Percentiles rank a stretch among this genome's conserved stretches.
phyloP scores from a whole-genome alignment of 2,329 filamentous ascomycete genomes.

The Xenoacremonium recifei region DNA sequence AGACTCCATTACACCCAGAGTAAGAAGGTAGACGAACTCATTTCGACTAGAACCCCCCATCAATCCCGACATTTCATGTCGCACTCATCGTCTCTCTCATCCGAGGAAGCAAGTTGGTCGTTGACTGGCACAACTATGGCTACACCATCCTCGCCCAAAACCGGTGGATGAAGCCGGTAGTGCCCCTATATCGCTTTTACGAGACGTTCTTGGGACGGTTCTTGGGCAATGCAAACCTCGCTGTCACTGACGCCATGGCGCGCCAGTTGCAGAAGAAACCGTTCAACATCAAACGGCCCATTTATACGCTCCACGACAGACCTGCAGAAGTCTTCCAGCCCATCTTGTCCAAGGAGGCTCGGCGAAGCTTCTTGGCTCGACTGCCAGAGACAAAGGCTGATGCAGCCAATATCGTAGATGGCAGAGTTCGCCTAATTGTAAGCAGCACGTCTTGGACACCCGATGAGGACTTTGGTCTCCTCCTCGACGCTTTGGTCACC shows the following conservation, averaged over 20 bases:
- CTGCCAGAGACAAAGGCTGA: constrained; percentile 64
- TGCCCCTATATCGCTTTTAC: constrained; percentile 73
- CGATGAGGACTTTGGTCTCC: constrained; percentile 89
- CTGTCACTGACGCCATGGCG: constrained; percentile 88
- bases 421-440: constrained; percentile 69
- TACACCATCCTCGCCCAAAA: constrained; percentile 81
- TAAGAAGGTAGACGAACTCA: constrained; percentile 4
- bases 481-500: constrained; percentile 76
- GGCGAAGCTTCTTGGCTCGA: constrained; percentile 59
- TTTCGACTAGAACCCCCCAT: constrained; percentile 75
- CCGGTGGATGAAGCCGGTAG: constrained; percentile 67
- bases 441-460: constrained; percentile 97
- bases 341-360: constrained; percentile 45
- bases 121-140: constrained; percentile 99
- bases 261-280: constrained; percentile 62
- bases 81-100: constrained; percentile 71
- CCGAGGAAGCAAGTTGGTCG: constrained; percentile 77
- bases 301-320: constrained; percentile 79
- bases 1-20: constrained; percentile 12
- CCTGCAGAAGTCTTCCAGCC: constrained; percentile 82
- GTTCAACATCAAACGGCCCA: constrained; percentile 63
- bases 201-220: constrained; percentile 69
- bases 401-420: constrained; percentile 56
- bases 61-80: constrained; percentile 84
- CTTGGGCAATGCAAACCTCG: constrained; percentile 72